These are phyloP conservation scores for Penicillium canescens DNA, from an alignment of 495 filamentous ascomycete genomes.

Conservation along the genomic window DNA sequence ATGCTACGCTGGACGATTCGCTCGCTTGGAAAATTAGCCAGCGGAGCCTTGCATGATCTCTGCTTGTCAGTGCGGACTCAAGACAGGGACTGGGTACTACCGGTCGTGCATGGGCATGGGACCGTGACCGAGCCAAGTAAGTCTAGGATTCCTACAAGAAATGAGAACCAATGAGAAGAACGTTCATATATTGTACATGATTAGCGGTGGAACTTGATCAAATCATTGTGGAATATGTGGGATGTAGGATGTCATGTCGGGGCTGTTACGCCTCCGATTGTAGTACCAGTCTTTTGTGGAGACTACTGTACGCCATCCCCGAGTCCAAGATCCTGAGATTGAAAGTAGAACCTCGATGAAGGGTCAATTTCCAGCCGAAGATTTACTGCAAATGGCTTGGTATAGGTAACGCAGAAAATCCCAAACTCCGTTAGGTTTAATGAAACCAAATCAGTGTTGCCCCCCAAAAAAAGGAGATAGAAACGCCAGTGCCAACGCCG, in stretches of 20 bases:
- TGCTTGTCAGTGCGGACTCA: background rate
- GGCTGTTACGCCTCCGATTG: background rate
- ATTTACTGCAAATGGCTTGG: constrained; percentile 1
- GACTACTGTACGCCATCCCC: background rate
- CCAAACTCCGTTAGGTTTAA: no score
- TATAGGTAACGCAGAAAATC: background rate
- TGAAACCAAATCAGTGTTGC: no score
- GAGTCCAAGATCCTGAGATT: background rate
- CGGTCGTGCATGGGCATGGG: constrained; percentile 14
- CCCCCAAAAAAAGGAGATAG: constrained; percentile 4
- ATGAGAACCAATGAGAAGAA: background rate
- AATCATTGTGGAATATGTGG: background rate
- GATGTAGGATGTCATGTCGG: background rate
- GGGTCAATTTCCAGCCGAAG: background rate
- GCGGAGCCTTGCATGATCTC: background rate
- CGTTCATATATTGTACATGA: constrained; percentile 3
- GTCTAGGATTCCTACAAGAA: background rate
- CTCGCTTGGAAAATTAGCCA: background rate
- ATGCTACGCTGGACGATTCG: background rate
- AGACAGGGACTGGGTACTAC: constrained; percentile 6
- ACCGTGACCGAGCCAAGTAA: background rate
- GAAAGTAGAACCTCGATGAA: background rate
- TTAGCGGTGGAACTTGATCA: background rate
- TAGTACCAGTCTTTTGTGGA: background rate
- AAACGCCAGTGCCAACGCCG: constrained; percentile 24